Conservation (phyloP, 1,139 yeast genomes). For the Debaryomycetaceae sp. region DNA sequence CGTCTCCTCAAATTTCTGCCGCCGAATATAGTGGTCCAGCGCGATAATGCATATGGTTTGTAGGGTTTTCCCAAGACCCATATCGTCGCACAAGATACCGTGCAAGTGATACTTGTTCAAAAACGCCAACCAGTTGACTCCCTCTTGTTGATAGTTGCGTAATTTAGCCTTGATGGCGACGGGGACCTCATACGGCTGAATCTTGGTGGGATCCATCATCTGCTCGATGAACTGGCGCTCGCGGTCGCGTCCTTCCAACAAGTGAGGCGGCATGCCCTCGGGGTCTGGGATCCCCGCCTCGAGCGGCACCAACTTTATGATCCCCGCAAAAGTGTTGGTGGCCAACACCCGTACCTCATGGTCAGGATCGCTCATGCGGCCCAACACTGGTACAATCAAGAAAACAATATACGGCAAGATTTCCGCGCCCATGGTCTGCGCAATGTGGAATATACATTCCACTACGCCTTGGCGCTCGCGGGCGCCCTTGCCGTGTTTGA, state of each 20-base stretch:
- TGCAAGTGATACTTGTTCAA: conserved; percentile 90
- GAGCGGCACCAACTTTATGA: conserved; percentile 88
- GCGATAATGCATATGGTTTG: conserved; percentile 97
- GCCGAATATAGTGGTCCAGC: conserved; percentile 85
- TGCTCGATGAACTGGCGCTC: conserved; percentile 94
- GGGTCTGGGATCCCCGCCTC: conserved; percentile 98
- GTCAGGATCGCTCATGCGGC: conserved; percentile 96
- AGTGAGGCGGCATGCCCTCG: conserved; percentile 75
- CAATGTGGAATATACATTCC: conserved; percentile 80
- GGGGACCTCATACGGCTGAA: conserved; percentile 79
- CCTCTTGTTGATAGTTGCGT: conserved; percentile 95
- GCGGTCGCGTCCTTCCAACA: conserved; percentile 80
- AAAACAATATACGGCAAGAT: conserved; percentile 93
- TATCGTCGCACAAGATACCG: conserved; percentile 97
- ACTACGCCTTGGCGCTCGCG: conserved; percentile 86
- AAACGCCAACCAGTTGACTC: conserved; percentile 96
- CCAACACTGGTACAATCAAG: conserved; percentile 89
- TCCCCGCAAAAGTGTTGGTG: conserved; percentile 93
- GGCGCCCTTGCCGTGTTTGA: conserved; percentile 70
- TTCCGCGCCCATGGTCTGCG: conserved; percentile 76
- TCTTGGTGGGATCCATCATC: conserved; percentile 97
- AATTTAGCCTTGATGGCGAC: conserved; percentile 88
- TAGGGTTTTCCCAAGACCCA: conserved; percentile 96
- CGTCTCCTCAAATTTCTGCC: conserved; percentile 53
- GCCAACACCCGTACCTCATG: conserved; percentile 83